Conservation (phyloP, 345 rosid species). For the Gossypium raimondii region DNA sequence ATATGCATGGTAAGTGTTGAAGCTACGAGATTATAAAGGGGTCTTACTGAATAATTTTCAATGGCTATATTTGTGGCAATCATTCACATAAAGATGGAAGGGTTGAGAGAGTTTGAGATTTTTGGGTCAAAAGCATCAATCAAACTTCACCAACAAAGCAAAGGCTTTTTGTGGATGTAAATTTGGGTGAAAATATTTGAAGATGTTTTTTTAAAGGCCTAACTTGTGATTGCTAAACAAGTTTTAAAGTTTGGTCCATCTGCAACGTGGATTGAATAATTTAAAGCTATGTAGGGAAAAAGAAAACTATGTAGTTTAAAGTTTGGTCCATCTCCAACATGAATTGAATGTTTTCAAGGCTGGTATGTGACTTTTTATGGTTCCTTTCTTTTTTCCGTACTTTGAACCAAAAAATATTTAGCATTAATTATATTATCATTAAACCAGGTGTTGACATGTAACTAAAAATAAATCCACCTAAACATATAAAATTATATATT, state of each 20-base stretch:
- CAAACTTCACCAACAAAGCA: conserved; percentile 4
- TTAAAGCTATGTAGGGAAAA: neutral
- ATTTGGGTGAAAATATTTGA: neutral
- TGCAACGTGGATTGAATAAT: neutral
- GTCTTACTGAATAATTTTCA: neutral
- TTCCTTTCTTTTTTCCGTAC: no score
- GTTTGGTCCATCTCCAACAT: no score
- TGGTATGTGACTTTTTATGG: no score
- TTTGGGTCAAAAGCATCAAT: neutral
- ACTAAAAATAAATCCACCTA: no score
- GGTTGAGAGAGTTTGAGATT: neutral
- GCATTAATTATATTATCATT: no score
- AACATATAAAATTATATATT: no score
- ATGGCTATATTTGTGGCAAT: neutral
- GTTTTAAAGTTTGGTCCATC: neutral
- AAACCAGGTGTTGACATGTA: no score
- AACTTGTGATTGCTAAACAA: neutral
- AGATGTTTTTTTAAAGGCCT: neutral
- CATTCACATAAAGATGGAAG: neutral
- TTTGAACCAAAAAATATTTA: no score
- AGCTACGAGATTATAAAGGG: neutral
- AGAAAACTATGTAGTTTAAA: no score
- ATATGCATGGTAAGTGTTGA: neutral
- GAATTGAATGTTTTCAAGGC: no score
- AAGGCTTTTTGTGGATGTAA: neutral